Conservation (phyloP, 176 grass and related monocot genomes). For the Themeda triandra region DNA sequence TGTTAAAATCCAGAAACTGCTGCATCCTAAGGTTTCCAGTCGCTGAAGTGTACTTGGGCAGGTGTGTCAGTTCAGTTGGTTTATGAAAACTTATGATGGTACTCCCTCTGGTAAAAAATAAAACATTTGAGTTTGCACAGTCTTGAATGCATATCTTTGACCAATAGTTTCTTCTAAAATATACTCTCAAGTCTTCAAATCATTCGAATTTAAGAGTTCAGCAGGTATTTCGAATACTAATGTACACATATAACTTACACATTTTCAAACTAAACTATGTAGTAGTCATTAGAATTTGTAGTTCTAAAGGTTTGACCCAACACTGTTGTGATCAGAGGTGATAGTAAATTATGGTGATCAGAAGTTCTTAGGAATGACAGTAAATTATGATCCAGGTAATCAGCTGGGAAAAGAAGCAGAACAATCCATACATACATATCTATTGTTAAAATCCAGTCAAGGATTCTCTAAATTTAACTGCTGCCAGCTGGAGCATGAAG, state of each 20-base stretch:
- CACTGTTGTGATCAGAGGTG: neutral
- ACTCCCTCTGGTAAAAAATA: neutral
- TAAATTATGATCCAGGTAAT: neutral
- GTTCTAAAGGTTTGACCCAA: neutral
- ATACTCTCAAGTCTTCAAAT: neutral
- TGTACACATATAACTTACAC: neutral
- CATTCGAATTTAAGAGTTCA: neutral
- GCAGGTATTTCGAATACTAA: neutral
- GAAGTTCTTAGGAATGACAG: neutral
- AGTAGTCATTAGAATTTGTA: neutral
- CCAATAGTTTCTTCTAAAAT: neutral
- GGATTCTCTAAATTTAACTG: neutral
- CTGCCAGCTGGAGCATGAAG: neutral
- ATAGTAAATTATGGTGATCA: neutral
- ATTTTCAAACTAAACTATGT: neutral
- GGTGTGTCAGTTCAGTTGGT: neutral
- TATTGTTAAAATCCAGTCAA: neutral
- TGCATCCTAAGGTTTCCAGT: neutral
- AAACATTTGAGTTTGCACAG: neutral
- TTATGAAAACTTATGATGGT: neutral
- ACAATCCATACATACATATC: neutral
- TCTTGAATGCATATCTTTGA: neutral
- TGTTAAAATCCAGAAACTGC: constrained; percentile 5
- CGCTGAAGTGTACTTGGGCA: neutral
- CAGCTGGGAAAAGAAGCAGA: neutral